These are phyloP conservation scores for Nadsonia starkeyi-henricii DNA, from an alignment of 1,139 yeast species.

Conservation along the genomic window DNA sequence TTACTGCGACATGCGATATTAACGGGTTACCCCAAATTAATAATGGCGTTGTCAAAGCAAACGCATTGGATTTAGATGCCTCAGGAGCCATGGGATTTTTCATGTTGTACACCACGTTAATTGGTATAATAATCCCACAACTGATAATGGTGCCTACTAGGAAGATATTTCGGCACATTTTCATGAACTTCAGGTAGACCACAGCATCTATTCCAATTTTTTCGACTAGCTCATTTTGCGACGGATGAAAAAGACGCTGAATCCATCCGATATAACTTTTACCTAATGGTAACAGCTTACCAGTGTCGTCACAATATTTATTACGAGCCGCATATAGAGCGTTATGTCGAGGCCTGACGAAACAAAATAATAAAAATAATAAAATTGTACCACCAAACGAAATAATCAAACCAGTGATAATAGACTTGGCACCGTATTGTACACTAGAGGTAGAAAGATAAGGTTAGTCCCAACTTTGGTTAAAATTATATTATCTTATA, in stretches of 20 bases:
- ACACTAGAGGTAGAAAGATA: too few species aligned
- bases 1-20: constrained; percentile 24
- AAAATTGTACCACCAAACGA: constrained; percentile 23
- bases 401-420: constrained; percentile 23
- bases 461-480: too few species aligned
- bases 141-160: constrained; percentile 21
- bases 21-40: constrained; percentile 22
- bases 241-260: constrained; percentile 13
- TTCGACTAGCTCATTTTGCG: constrained; percentile 19
- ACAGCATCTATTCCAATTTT: constrained; percentile 28
- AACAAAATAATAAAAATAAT: constrained; percentile 19
- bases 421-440: constrained; percentile 20
- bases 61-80: constrained; percentile 21
- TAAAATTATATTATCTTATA: too few species aligned
- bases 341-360: constrained; percentile 23
- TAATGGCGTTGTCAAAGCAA: constrained; percentile 26
- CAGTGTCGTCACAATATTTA: constrained; percentile 13
- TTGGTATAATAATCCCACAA: constrained; percentile 25
- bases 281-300: constrained; percentile 14
- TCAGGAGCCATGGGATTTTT: constrained; percentile 12
- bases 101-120: constrained; percentile 24
- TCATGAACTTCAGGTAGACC: constrained; percentile 21
- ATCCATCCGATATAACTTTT: constrained; percentile 20
- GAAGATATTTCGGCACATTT: constrained; percentile 24
- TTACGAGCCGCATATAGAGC: constrained; percentile 25